Conservation (phyloP, 2,329 filamentous ascomycete species). For the Alternaria metachromatica region DNA sequence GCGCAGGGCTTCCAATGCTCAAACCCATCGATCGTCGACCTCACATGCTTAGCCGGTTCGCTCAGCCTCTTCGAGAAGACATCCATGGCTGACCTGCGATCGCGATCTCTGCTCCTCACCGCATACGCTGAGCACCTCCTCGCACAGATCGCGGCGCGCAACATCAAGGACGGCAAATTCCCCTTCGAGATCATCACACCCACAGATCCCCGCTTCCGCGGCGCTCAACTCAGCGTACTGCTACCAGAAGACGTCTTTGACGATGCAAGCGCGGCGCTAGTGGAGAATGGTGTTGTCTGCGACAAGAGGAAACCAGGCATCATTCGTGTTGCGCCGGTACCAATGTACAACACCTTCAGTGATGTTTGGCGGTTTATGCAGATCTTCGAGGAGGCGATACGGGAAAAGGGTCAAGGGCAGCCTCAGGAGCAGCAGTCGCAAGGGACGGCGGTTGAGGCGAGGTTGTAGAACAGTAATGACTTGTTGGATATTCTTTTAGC, state of each 20-base stretch:
- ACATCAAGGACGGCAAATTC: slow-evolving; percentile 24
- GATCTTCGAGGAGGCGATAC: slow-evolving; percentile 57
- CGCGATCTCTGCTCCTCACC: slow-evolving; percentile 75
- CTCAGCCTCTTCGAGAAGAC: slow-evolving; percentile 77
- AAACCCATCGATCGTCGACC: slow-evolving; percentile 81
- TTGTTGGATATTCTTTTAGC: neutral
- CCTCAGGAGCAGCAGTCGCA: slow-evolving; percentile 6
- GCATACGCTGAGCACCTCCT: slow-evolving; percentile 61
- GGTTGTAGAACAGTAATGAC: slow-evolving; percentile 3
- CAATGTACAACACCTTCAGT: slow-evolving; percentile 80
- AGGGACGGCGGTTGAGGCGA: slow-evolving; percentile 12
- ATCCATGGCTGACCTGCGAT: slow-evolving; percentile 69
- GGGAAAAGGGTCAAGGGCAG: slow-evolving; percentile 14
- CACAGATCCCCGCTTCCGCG: slow-evolving; percentile 68
- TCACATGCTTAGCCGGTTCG: slow-evolving; percentile 76
- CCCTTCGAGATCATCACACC: slow-evolving; percentile 69
- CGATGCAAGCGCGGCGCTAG: slow-evolving; percentile 66
- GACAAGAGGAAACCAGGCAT: slow-evolving; percentile 88
- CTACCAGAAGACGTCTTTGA: slow-evolving; percentile 74
- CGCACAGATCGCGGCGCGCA: slow-evolving; percentile 26
- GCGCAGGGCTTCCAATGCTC: slow-evolving; percentile 82
- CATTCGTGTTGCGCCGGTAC: slow-evolving; percentile 81
- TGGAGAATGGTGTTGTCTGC: slow-evolving; percentile 73
- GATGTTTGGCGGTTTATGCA: slow-evolving; percentile 63
- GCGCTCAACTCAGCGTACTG: slow-evolving; percentile 80